Evolutionary conservation across 352 stramenopile genomes (phyloP).

Genomic region (Pythium sp.): DNA sequence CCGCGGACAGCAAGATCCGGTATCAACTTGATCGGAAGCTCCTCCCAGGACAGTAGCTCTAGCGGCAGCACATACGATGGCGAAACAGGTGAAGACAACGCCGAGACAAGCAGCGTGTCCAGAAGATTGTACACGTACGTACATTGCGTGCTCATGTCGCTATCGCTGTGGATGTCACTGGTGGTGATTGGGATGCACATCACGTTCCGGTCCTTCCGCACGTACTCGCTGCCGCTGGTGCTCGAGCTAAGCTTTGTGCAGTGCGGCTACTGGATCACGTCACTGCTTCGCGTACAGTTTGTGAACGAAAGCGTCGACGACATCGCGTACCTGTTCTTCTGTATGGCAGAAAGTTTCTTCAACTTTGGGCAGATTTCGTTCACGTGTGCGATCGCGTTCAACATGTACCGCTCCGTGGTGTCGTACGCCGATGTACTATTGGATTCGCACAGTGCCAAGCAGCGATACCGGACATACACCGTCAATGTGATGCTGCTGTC

Average conservation of each 20-base stretch:
- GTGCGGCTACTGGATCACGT: constrained; percentile 73
- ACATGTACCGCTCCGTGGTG: constrained; percentile 78
- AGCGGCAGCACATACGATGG: not conserved
- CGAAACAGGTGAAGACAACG: not conserved
- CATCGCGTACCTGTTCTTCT: constrained; percentile 58
- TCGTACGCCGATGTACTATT: constrained; percentile 72
- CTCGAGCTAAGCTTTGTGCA: constrained; percentile 65
- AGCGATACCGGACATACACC: constrained; percentile 56
- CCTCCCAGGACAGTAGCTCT: not conserved
- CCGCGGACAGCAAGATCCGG: constrained; percentile 18
- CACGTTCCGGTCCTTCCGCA: constrained; percentile 70
- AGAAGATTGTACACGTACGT: constrained; percentile 57
- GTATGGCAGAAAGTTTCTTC: constrained; percentile 74
- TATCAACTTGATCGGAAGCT: constrained; percentile 19
- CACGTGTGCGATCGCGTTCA: constrained; percentile 74
- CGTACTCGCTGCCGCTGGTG: constrained; percentile 68
- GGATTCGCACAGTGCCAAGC: constrained; percentile 63
- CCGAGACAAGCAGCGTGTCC: constrained; percentile 17
- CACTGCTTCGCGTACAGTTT: constrained; percentile 58
- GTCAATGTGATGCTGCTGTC: constrained; percentile 69
- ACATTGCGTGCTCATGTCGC: constrained; percentile 70
- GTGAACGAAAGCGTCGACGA: constrained; percentile 37
- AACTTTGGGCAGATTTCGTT: constrained; percentile 81
- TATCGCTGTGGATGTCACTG: constrained; percentile 75
- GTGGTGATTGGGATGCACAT: constrained; percentile 75